Evolutionary conservation across 495 filamentous ascomycete genomes (phyloP).

Genomic region (Penicillium argentinense): DNA sequence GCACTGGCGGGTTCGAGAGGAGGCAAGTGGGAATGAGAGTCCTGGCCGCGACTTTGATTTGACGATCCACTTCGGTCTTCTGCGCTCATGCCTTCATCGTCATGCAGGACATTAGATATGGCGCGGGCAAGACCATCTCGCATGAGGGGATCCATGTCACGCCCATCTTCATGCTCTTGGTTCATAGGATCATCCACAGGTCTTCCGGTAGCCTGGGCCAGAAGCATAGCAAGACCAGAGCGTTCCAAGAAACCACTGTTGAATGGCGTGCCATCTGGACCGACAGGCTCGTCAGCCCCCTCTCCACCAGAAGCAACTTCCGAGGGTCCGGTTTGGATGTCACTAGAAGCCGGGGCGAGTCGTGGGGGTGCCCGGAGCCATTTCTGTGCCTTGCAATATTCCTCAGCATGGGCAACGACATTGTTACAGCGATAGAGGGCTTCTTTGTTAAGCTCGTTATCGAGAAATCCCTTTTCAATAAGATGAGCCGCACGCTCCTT

Average conservation of each 20-base stretch:
- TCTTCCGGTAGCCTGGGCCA: slow-evolving; percentile 34
- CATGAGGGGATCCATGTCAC: slow-evolving; percentile 28
- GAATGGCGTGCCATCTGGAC: slow-evolving; percentile 33
- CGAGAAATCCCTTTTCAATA: slow-evolving; percentile 45
- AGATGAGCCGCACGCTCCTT: slow-evolving; percentile 45
- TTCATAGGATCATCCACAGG: slow-evolving; percentile 21
- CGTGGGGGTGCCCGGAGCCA: slow-evolving; percentile 44
- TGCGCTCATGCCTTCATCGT: slow-evolving; percentile 27
- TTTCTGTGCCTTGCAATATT: slow-evolving; percentile 69
- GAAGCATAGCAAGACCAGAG: slow-evolving; percentile 39
- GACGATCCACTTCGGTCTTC: slow-evolving; percentile 28
- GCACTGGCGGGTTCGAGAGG: slow-evolving; percentile 3
- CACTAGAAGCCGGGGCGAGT: slow-evolving; percentile 59
- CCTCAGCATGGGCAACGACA: slow-evolving; percentile 53
- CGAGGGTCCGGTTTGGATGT: slow-evolving; percentile 50
- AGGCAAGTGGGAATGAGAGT: slow-evolving; percentile 11
- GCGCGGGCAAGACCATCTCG: slow-evolving; percentile 37
- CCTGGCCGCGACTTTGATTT: slow-evolving; percentile 5
- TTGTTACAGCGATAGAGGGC: slow-evolving; percentile 82
- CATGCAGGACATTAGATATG: slow-evolving; percentile 36
- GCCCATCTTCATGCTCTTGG: slow-evolving; percentile 18
- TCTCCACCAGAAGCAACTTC: slow-evolving; percentile 29
- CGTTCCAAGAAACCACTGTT: slow-evolving; percentile 28
- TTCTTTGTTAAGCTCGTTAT: slow-evolving; percentile 65
- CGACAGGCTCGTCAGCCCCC: slow-evolving; percentile 29